These are phyloP conservation scores for Petasospora rhodanensis DNA, from an alignment of 1,139 yeast species.

Conservation along the genomic window DNA sequence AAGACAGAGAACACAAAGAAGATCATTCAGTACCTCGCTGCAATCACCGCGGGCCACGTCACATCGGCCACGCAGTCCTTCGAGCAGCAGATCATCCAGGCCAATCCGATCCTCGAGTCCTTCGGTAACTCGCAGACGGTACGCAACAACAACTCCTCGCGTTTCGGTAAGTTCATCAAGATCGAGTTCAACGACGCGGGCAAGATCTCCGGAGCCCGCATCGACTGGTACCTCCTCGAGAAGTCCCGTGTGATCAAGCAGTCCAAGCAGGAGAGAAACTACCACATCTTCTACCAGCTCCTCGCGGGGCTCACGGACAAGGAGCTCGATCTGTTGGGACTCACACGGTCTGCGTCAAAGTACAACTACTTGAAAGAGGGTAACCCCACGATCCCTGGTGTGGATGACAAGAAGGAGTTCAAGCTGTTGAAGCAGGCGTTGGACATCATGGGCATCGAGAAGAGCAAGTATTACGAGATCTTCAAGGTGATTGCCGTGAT, in stretches of 20 bases:
- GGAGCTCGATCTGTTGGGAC: conserved; percentile 44
- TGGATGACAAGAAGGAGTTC: conserved; percentile 73
- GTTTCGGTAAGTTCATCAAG: conserved; percentile 95
- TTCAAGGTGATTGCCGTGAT: conserved; percentile 71
- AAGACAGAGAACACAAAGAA: conserved; percentile 97
- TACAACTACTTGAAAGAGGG: conserved; percentile 56
- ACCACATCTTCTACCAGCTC: conserved; percentile 88
- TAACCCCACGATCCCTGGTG: conserved; percentile 54
- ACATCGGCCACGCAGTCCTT: conserved; percentile 36
- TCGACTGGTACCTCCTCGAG: conserved; percentile 91
- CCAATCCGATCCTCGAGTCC: conserved; percentile 93
- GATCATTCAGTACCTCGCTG: conserved; percentile 86
- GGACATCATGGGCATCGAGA: conserved; percentile 64
- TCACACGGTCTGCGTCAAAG: conserved; percentile 39
- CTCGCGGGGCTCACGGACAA: conserved; percentile 59
- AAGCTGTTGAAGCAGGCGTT: conserved; percentile 59
- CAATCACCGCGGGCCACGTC: conserved; percentile 48
- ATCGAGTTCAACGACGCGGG: conserved; percentile 69
- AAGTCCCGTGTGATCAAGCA: conserved; percentile 91
- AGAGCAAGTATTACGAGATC: conserved; percentile 52
- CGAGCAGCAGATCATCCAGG: conserved; percentile 83
- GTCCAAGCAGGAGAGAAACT: conserved; percentile 73
- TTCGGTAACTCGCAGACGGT: conserved; percentile 98
- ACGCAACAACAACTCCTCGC: conserved; percentile 88
- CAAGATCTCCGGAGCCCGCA: conserved; percentile 79